Evolutionary conservation across 73 alveolate species (phyloP).

Genomic region (Paramecium tetraurelia): DNA sequence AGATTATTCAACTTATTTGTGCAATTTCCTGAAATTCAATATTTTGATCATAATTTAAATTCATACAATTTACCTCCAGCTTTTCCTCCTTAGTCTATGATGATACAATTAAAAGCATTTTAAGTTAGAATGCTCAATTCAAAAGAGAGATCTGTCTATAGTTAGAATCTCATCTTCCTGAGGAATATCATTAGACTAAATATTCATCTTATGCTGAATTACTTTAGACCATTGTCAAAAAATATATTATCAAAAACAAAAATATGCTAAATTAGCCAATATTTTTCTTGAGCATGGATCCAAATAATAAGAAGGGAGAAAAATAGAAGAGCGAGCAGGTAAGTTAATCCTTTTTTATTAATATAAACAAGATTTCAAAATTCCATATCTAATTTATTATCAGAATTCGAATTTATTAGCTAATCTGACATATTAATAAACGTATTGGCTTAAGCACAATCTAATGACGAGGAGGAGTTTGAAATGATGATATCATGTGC

Average conservation of each 20-base stretch:
- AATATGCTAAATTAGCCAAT: background rate
- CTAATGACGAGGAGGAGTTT: background rate
- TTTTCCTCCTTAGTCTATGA: background rate
- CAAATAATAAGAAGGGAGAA: background rate
- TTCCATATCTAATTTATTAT: background rate
- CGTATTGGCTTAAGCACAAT: background rate
- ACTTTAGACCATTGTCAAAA: background rate
- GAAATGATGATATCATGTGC: background rate
- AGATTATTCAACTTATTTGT: background rate
- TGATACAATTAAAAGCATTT: background rate
- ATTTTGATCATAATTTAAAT: background rate
- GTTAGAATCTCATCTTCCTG: background rate
- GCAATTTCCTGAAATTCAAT: background rate
- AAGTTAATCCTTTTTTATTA: background rate
- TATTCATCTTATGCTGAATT: background rate
- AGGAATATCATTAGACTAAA: background rate
- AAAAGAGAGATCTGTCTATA: background rate
- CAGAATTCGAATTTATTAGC: background rate
- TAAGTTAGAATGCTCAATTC: background rate
- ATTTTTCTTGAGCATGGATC: background rate
- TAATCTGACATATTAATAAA: background rate
- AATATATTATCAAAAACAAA: background rate
- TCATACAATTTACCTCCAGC: background rate
- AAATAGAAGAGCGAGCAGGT: background rate
- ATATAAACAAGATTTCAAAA: background rate